Percentiles rank a stretch among this genome's conserved stretches.
phyloP scores from a whole-genome alignment of 257 asterid genomes.

The Lycium ferocissimum region DNA sequence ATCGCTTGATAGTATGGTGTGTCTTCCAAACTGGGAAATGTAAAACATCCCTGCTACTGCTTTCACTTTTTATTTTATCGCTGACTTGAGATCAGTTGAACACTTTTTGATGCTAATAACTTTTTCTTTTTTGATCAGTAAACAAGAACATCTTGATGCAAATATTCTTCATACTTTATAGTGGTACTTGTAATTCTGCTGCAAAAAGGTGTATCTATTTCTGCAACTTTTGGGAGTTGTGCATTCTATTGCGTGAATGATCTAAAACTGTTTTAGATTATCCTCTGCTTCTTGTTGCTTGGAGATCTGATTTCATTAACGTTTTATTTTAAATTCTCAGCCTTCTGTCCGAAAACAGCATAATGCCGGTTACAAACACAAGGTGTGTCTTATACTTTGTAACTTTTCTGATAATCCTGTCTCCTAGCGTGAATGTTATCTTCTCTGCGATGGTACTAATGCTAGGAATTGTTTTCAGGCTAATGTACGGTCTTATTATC shows the following conservation, averaged over 20 bases:
- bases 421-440: background rate
- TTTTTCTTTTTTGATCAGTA: background rate
- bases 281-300: background rate
- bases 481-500: slow-evolving; percentile 65
- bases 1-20: background rate
- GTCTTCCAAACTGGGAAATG: background rate
- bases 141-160: background rate
- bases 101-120: background rate
- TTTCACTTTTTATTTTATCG: background rate
- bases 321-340: slow-evolving; percentile 41
- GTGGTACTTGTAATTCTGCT: background rate
- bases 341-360: slow-evolving; percentile 79
- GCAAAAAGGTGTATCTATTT: background rate
- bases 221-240: background rate
- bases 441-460: slow-evolving; percentile 3
- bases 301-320: slow-evolving; percentile 17
- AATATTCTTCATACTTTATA: background rate
- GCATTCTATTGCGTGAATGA: slow-evolving; percentile 14
- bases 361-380: slow-evolving; percentile 74
- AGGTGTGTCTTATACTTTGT: slow-evolving; percentile 46
- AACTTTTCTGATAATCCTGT: background rate
- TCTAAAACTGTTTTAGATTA: background rate
- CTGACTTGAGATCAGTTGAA: slow-evolving; percentile 13
- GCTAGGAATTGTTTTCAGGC: slow-evolving; percentile 46
- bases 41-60: background rate